These are phyloP conservation scores for Xerocomellus dryophilus DNA, from an alignment of 768 basidiomycete genomes.

Conservation along the genomic window DNA sequence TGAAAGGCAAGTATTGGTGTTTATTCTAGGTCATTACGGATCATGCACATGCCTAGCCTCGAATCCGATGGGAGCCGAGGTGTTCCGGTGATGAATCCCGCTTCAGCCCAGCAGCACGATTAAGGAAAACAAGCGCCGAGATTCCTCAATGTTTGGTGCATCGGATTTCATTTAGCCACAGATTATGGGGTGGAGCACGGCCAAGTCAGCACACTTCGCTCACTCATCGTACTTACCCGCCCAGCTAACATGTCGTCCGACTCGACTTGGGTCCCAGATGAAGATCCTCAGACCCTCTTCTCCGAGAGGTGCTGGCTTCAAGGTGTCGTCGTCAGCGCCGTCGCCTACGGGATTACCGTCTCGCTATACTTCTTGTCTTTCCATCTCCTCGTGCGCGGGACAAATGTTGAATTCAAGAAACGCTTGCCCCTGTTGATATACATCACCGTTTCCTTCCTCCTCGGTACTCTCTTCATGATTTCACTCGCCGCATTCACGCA, in stretches of 20 bases:
- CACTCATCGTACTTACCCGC: background rate
- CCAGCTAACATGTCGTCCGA: slow-evolving; percentile 12
- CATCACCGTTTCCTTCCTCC: slow-evolving; percentile 1
- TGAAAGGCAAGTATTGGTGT: too few species aligned
- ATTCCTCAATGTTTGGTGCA: background rate
- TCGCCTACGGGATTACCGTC: slow-evolving; percentile 8
- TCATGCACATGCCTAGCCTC: too few species aligned
- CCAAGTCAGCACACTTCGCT: background rate
- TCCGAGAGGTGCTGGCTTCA: slow-evolving; percentile 23
- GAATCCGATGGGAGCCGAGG: background rate
- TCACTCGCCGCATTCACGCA: slow-evolving; percentile 22
- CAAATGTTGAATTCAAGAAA: background rate
- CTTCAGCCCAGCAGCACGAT: background rate
- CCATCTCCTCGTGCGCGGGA: slow-evolving; percentile 3
- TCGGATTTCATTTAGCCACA: background rate
- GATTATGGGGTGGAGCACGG: background rate
- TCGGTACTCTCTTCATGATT: slow-evolving; percentile 18
- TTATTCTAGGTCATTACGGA: too few species aligned
- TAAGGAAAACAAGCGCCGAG: background rate
- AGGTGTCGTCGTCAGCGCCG: slow-evolving; percentile 7
- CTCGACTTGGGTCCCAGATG: slow-evolving; percentile 18
- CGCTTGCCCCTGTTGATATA: slow-evolving; percentile 6
- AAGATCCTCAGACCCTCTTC: slow-evolving; percentile 12
- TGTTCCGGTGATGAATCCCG: background rate
- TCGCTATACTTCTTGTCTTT: slow-evolving; percentile 8